These are phyloP conservation scores for Gossypium australe DNA, from an alignment of 345 rosid genomes.

Conservation along the genomic window DNA sequence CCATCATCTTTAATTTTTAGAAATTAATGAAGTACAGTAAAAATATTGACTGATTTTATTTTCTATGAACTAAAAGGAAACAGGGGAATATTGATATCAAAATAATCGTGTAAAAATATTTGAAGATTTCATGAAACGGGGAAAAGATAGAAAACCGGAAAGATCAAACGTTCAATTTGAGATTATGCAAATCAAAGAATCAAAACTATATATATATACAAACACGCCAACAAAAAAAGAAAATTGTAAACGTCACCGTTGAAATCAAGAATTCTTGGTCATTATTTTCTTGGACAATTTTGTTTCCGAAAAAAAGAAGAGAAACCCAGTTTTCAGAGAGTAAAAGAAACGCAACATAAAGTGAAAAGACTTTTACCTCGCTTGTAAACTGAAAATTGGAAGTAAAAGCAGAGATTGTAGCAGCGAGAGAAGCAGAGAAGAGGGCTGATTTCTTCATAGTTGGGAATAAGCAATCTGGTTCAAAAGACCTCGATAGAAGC, in stretches of 20 bases:
- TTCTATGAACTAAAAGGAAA: not conserved
- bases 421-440: slow-evolving; percentile 42
- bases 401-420: slow-evolving; percentile 41
- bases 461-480: slow-evolving; percentile 1
- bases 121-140: not conserved
- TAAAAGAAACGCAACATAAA: not conserved
- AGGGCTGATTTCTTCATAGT: slow-evolving; percentile 55
- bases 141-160: not conserved
- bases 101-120: not conserved
- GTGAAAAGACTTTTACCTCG: slow-evolving; percentile 29
- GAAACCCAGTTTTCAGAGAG: slow-evolving; percentile 1
- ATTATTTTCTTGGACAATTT: not conserved
- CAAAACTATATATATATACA: not conserved
- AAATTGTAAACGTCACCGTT: not conserved
- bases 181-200: not conserved
- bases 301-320: not conserved
- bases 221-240: not conserved
- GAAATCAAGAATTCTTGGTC: not conserved
- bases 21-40: not conserved
- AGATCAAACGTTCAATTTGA: not conserved
- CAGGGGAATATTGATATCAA: not conserved
- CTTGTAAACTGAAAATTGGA: slow-evolving; percentile 33
- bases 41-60: not conserved
- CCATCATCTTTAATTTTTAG: not conserved
- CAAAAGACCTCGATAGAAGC: not conserved